phyloP scores from a whole-genome alignment of 2,329 filamentous ascomycete genomes.

The Fusarium longipes region DNA sequence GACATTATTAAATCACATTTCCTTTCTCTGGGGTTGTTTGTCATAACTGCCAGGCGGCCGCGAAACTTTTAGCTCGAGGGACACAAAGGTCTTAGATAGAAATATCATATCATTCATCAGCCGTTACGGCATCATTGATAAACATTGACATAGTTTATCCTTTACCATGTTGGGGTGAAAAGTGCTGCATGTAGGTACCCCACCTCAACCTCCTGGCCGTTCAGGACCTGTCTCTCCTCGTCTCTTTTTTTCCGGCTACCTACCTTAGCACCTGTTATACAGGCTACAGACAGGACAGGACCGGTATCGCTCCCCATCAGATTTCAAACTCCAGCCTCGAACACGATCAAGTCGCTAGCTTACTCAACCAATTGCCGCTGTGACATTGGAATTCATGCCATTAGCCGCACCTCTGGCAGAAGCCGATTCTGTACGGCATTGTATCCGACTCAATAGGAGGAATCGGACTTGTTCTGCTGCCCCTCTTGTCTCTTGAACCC shows the following conservation, averaged over 20 bases:
- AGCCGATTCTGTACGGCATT: conserved; percentile 21
- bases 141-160: conserved; percentile 33
- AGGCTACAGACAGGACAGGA: background rate
- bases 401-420: conserved; percentile 27
- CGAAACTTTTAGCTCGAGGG: conserved; percentile 1
- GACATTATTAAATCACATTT: conserved; percentile 26
- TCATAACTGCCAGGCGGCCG: conserved; percentile 8
- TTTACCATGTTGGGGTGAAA: conserved; percentile 25
- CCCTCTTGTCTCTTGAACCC: conserved; percentile 26
- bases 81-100: conserved; percentile 27
- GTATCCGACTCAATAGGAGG: conserved; percentile 36
- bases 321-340: conserved; percentile 1
- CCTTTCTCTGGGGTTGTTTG: background rate
- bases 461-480: conserved; percentile 21
- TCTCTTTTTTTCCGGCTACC: conserved; percentile 11
- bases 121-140: conserved; percentile 41
- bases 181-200: conserved; percentile 24
- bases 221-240: background rate
- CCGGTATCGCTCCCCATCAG: conserved; percentile 5
- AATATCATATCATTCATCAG: conserved; percentile 37
- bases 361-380: conserved; percentile 29
- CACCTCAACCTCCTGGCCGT: conserved; percentile 17
- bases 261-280: no score
- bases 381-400: background rate
- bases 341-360: conserved; percentile 11